A percentile compares a stretch with the other conserved stretches of the same genome.
These are phyloP conservation scores for Boletus sensibilis DNA, from an alignment of 768 basidiomycete species.

Conservation along the genomic window DNA sequence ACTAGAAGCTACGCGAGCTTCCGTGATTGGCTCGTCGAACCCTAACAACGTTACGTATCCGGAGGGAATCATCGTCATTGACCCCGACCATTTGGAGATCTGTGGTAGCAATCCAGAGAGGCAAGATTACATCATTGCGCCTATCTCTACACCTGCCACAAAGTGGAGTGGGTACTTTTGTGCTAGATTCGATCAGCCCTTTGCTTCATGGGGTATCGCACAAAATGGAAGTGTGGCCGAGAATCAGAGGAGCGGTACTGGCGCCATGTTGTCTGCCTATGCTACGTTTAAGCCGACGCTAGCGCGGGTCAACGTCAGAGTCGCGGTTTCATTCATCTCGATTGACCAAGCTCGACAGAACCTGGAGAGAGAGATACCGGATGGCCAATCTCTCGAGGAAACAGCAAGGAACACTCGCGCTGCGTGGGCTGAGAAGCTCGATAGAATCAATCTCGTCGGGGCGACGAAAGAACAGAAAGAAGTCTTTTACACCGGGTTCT, in stretches of 20 bases:
- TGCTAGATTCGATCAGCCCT: slow-evolving; percentile 52
- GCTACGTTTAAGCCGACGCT: slow-evolving; percentile 39
- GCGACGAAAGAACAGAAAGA: slow-evolving; percentile 47
- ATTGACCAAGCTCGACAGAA: slow-evolving; percentile 60
- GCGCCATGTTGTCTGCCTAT: slow-evolving; percentile 51
- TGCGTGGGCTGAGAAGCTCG: slow-evolving; percentile 59
- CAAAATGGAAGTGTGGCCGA: slow-evolving; percentile 41
- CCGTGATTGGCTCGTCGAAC: slow-evolving; percentile 53
- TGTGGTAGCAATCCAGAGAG: slow-evolving; percentile 65
- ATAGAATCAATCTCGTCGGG: slow-evolving; percentile 48
- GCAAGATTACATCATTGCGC: slow-evolving; percentile 69
- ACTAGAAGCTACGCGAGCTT: slow-evolving; percentile 64
- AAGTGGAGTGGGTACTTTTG: slow-evolving; percentile 51
- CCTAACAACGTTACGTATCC: slow-evolving; percentile 52
- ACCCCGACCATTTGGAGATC: slow-evolving; percentile 46
- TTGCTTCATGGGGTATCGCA: slow-evolving; percentile 48
- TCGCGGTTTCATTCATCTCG: slow-evolving; percentile 76
- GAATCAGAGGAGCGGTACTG: slow-evolving; percentile 35
- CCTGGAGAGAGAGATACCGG: slow-evolving; percentile 48
- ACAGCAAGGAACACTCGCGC: slow-evolving; percentile 48
- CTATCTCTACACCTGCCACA: slow-evolving; percentile 42
- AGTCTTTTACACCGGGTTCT: slow-evolving; percentile 61
- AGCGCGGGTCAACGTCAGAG: slow-evolving; percentile 48
- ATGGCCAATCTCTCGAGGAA: slow-evolving; percentile 47
- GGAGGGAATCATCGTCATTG: slow-evolving; percentile 48